phyloP scores from a whole-genome alignment of 2,329 filamentous ascomycete genomes.

The Aspergillus puulaauensis region DNA sequence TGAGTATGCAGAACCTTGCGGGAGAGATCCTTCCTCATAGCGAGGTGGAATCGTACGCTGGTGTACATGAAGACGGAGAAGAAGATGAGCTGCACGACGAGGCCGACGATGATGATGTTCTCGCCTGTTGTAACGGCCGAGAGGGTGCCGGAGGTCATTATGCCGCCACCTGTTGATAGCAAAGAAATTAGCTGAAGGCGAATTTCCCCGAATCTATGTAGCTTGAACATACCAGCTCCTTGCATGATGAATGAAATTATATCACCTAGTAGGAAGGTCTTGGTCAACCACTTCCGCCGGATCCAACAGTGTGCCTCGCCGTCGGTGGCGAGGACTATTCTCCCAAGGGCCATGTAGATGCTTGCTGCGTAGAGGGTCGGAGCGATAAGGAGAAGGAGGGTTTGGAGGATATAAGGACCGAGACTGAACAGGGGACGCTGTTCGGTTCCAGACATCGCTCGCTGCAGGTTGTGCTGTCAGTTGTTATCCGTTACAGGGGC shows the following conservation, averaged over 20 bases:
- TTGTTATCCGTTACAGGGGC: no score
- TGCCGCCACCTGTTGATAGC: conserved; percentile 1
- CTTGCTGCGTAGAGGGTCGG: conserved; percentile 6
- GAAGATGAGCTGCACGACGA: conserved; percentile 12
- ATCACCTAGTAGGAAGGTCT: conserved; percentile 9
- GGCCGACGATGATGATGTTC: conserved; percentile 9
- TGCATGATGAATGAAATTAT: conserved; percentile 9
- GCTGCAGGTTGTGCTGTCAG: no score
- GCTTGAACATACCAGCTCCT: not conserved
- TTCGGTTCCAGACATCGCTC: no score
- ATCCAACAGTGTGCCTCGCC: not conserved
- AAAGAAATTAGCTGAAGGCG: no score
- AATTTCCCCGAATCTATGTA: no score
- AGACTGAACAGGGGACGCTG: not conserved
- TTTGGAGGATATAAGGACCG: conserved; percentile 1
- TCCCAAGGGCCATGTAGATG: conserved; percentile 10
- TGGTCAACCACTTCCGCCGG: not conserved
- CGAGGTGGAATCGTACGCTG: not conserved
- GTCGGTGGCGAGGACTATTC: not conserved
- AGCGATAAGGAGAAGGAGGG: conserved; percentile 3
- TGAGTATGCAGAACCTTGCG: not conserved
- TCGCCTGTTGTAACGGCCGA: conserved; percentile 1
- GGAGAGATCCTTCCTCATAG: not conserved
- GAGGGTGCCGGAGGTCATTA: not conserved
- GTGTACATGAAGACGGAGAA: conserved; percentile 9